Evolutionary conservation across 768 basidiomycete genomes (phyloP).

Genomic region (Candolleomyces aberdarensis): DNA sequence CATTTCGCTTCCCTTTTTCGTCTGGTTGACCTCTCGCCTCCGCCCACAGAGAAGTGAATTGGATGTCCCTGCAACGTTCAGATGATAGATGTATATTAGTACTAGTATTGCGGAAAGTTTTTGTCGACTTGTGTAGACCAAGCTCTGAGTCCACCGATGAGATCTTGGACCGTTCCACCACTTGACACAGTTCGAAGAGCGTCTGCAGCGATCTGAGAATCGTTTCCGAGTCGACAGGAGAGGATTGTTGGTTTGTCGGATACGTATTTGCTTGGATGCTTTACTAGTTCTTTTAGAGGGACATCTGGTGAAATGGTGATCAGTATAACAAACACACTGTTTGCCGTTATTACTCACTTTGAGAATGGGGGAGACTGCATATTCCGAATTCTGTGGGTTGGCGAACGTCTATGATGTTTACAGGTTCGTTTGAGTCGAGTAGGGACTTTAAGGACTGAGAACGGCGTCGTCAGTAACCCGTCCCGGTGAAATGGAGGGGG

Average conservation of each 20-base stretch:
- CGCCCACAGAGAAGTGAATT: conserved; percentile 17
- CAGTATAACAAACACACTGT: background rate
- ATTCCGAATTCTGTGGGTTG: conserved; percentile 81
- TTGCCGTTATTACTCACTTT: conserved; percentile 47
- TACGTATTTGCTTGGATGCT: background rate
- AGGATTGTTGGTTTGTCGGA: conserved; percentile 59
- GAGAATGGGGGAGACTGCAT: conserved; percentile 71
- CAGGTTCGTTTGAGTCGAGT: conserved; percentile 24
- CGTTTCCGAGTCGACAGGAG: conserved; percentile 88
- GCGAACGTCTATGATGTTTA: conserved; percentile 74
- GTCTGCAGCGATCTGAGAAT: conserved; percentile 84
- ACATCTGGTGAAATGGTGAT: conserved; percentile 50
- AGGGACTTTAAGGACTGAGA: conserved; percentile 48
- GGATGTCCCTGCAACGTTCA: no score
- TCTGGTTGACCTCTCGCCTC: background rate
- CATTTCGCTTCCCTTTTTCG: background rate
- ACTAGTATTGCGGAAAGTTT: conserved; percentile 77
- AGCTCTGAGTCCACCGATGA: conserved; percentile 78
- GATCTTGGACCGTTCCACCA: conserved; percentile 49
- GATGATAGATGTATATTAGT: background rate
- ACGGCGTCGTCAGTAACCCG: conserved; percentile 1
- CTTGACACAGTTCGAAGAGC: conserved; percentile 42
- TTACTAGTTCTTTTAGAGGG: conserved; percentile 56
- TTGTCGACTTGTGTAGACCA: conserved; percentile 78
- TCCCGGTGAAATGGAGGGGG: background rate